These are phyloP conservation scores for Schoenoplectus tabernaemontani DNA, from an alignment of 202 grass and related monocot genomes.

Conservation along the genomic window DNA sequence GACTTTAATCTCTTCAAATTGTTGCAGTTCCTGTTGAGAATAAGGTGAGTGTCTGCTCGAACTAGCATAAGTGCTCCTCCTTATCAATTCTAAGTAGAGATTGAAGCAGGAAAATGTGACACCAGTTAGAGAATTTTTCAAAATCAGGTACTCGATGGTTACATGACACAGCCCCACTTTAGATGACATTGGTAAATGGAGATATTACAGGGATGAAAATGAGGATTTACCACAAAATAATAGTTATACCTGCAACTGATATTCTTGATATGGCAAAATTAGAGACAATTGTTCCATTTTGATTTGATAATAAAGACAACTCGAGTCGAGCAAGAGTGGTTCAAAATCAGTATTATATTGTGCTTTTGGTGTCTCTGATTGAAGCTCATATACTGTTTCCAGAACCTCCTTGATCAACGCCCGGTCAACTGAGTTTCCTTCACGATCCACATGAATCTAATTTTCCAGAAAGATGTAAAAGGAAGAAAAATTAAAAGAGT, in stretches of 20 bases:
- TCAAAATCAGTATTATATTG: conserved; percentile 35
- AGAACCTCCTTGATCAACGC: conserved; percentile 35
- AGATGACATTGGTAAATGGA: background rate
- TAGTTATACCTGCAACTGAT: conserved; percentile 25
- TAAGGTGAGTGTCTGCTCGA: too few relatives aligned
- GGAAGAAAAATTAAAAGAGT: background rate
- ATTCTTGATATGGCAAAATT: conserved; percentile 25
- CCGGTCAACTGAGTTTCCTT: conserved; percentile 25
- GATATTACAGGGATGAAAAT: background rate
- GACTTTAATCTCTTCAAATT: background rate
- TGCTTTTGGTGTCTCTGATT: conserved; percentile 1
- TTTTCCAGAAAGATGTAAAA: background rate
- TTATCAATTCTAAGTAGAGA: background rate
- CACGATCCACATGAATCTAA: conserved; percentile 34
- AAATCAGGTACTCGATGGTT: background rate
- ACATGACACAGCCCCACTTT: background rate
- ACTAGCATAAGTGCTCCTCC: background rate
- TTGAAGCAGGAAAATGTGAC: background rate
- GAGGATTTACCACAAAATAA: background rate
- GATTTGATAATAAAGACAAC: conserved; percentile 24
- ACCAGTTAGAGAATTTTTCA: background rate
- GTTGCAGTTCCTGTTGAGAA: too few relatives aligned
- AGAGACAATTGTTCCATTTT: conserved; percentile 18
- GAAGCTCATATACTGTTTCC: conserved; percentile 27
- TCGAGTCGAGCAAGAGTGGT: conserved; percentile 21